phyloP scores from a whole-genome alignment of 1,284 basidiomycete species.

The Fomitopsis pinicola region DNA sequence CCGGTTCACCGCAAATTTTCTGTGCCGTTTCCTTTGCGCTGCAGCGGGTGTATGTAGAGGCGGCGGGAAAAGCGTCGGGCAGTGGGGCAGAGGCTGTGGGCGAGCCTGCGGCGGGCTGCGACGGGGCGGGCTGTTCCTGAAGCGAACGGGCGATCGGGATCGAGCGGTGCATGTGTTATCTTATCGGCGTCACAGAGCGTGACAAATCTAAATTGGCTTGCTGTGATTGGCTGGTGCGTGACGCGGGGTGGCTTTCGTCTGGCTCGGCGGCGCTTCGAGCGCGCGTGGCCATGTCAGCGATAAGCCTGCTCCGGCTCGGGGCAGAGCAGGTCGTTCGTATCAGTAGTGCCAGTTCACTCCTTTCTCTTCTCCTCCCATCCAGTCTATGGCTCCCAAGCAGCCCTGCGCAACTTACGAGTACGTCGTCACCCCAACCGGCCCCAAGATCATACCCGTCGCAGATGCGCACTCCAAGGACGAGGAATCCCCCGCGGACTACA shows the following conservation, averaged over 20 bases:
- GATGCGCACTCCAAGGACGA: constrained; percentile 66
- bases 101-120: background rate
- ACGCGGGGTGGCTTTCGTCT: background rate
- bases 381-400: constrained; percentile 60
- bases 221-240: background rate
- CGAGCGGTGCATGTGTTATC: constrained; percentile 1
- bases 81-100: background rate
- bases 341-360: background rate
- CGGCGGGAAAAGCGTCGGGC: background rate
- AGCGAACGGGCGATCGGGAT: background rate
- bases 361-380: constrained; percentile 4
- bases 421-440: constrained; percentile 59
- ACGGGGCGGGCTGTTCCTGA: background rate
- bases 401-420: constrained; percentile 71
- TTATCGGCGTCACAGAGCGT: background rate
- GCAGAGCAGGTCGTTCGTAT: constrained; percentile 1
- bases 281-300: background rate
- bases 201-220: background rate
- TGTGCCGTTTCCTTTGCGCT: background rate
- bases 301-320: constrained; percentile 4
- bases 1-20: background rate
- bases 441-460: constrained; percentile 66
- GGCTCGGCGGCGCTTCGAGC: background rate
- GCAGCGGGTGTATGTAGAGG: background rate
- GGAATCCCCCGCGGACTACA: constrained; percentile 77